phyloP scores from a whole-genome alignment of 768 basidiomycete species.

The Phaffia tasmanica region DNA sequence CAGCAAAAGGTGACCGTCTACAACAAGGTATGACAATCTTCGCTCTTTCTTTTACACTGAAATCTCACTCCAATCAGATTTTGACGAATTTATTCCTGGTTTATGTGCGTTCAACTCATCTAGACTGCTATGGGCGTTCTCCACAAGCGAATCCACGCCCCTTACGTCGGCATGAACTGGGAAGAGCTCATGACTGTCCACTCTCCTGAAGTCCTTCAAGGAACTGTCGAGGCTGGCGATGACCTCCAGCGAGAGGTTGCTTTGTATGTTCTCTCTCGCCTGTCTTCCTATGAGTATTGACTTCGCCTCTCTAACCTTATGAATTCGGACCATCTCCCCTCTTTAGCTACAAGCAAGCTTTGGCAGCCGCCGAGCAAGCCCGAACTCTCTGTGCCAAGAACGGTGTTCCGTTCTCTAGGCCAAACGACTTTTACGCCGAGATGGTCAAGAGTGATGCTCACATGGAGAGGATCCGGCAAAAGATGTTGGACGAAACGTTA shows the following conservation, averaged over 20 bases:
- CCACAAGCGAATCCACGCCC: slow-evolving; percentile 14
- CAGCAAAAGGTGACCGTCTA: slow-evolving; percentile 70
- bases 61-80: slow-evolving; percentile 5
- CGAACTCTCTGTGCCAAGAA: slow-evolving; percentile 64
- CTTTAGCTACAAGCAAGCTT: slow-evolving; percentile 83
- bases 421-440: slow-evolving; percentile 90
- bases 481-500: slow-evolving; percentile 66
- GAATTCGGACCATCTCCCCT: not conserved
- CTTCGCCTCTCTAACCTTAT: not conserved
- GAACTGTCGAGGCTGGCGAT: slow-evolving; percentile 40
- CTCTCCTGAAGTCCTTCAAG: slow-evolving; percentile 30
- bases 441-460: slow-evolving; percentile 97
- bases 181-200: slow-evolving; percentile 33
- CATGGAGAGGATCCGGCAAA: slow-evolving; percentile 91
- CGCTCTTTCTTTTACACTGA: not conserved
- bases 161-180: slow-evolving; percentile 26
- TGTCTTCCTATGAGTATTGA: not conserved
- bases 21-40: slow-evolving; percentile 51
- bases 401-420: slow-evolving; percentile 71
- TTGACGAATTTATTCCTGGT: slow-evolving; percentile 50
- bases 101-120: slow-evolving; percentile 29
- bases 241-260: slow-evolving; percentile 91
- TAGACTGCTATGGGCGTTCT: slow-evolving; percentile 33
- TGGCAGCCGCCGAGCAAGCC: slow-evolving; percentile 68
- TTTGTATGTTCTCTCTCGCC: slow-evolving; percentile 55